Conservation (phyloP, 192 early-diverging fungal genomes). For the Spizellomyces sp. region DNA sequence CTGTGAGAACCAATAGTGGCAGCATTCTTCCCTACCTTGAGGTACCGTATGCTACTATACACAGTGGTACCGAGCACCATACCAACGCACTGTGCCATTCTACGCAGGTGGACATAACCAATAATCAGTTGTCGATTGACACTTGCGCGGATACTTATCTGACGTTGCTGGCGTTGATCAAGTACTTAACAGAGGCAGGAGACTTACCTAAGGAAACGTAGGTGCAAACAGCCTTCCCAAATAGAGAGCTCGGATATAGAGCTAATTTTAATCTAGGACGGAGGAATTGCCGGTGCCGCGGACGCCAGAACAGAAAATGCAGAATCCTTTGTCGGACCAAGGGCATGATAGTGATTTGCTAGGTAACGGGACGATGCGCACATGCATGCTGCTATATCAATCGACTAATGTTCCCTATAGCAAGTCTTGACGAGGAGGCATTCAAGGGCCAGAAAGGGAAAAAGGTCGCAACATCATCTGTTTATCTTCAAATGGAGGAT, state of each 20-base stretch:
- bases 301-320: too few relatives aligned
- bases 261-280: neutral
- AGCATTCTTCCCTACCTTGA: conserved; percentile 33
- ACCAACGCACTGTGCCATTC: too few relatives aligned
- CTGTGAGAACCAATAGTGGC: conserved; percentile 34
- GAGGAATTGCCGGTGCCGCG: neutral
- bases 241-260: neutral
- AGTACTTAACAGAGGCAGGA: conserved; percentile 43
- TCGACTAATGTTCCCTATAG: neutral
- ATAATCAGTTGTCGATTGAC: conserved; percentile 63
- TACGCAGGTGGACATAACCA: conserved; percentile 42
- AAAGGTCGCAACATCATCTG: neutral
- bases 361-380: too few relatives aligned
- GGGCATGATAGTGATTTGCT: too few relatives aligned
- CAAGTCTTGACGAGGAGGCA: conserved; percentile 19
- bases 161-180: conserved; percentile 53
- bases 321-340: too few relatives aligned
- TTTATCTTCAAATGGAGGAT: conserved; percentile 21
- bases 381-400: too few relatives aligned
- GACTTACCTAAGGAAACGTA: conserved; percentile 4
- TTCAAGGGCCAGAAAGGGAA: conserved; percentile 1
- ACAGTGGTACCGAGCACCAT: too few relatives aligned
- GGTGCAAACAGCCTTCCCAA: neutral
- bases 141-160: conserved; percentile 70
- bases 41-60: conserved; percentile 13